phyloP scores from a whole-genome alignment of 2,329 filamentous ascomycete species.

The Dactylonectria macrodidyma region DNA sequence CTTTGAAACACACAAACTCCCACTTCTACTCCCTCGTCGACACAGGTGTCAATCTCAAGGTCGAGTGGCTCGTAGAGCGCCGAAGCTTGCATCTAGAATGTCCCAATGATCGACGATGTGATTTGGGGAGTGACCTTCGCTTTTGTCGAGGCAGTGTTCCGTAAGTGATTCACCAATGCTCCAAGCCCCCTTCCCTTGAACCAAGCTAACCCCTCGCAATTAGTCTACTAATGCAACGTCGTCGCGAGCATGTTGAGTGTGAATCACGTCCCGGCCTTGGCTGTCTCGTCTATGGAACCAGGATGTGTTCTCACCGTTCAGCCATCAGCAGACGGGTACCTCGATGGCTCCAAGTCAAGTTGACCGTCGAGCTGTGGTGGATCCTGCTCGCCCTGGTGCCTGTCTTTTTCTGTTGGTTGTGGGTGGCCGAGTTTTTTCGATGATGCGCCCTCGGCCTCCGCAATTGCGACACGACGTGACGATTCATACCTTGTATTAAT shows the following conservation, averaged over 20 bases:
- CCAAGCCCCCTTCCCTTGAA: too few relatives aligned
- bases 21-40: slow-evolving; percentile 76
- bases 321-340: slow-evolving; percentile 62
- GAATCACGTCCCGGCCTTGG: slow-evolving; percentile 70
- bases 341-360: slow-evolving; percentile 60
- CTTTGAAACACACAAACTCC: slow-evolving; percentile 76
- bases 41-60: slow-evolving; percentile 76
- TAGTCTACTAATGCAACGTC: slow-evolving; percentile 71
- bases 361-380: slow-evolving; percentile 67
- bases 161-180: slow-evolving; percentile 55
- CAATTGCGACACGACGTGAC: background rate
- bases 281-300: slow-evolving; percentile 68
- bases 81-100: slow-evolving; percentile 75
- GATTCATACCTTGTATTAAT: background rate
- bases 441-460: background rate
- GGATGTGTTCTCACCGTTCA: slow-evolving; percentile 61
- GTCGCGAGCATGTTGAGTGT: slow-evolving; percentile 73
- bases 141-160: slow-evolving; percentile 74
- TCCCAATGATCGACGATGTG: slow-evolving; percentile 71
- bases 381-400: slow-evolving; percentile 60
- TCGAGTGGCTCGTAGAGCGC: slow-evolving; percentile 78
- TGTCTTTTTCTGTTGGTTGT: slow-evolving; percentile 57
- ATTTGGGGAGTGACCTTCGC: slow-evolving; percentile 70
- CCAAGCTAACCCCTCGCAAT: background rate
- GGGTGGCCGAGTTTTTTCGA: slow-evolving; percentile 46